These are phyloP conservation scores for Primulina eburnea DNA, from an alignment of 257 asterid species.

Conservation along the genomic window DNA sequence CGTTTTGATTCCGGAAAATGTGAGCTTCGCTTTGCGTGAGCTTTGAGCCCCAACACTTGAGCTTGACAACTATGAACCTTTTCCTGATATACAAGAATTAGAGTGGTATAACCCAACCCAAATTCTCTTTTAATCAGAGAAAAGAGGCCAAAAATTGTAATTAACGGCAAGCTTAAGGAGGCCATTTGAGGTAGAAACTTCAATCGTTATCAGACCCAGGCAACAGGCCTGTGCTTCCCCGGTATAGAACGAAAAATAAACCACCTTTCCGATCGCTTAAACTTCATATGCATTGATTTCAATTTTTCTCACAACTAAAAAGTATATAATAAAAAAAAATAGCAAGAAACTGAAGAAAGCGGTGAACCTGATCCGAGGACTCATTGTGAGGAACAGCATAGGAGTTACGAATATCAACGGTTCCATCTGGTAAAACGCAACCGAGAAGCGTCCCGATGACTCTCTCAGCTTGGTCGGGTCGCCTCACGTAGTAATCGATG, in stretches of 20 bases:
- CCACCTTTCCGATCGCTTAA: background rate
- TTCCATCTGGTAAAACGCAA: slow-evolving; percentile 83
- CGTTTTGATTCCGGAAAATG: too few species aligned
- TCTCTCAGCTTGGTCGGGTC: slow-evolving; percentile 93
- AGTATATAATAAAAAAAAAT: background rate
- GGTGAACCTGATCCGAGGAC: slow-evolving; percentile 77
- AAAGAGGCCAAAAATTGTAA: too few species aligned
- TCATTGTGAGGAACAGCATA: slow-evolving; percentile 94
- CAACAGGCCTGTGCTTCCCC: too few species aligned
- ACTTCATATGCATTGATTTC: background rate
- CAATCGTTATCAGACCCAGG: too few species aligned
- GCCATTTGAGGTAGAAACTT: too few species aligned
- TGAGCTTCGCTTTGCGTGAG: too few species aligned
- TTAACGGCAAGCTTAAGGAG: too few species aligned
- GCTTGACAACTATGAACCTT: too few species aligned
- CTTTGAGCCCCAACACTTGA: too few species aligned
- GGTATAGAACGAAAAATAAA: background rate
- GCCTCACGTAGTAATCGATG: slow-evolving; percentile 77
- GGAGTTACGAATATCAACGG: slow-evolving; percentile 79
- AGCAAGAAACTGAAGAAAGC: background rate
- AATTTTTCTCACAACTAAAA: background rate
- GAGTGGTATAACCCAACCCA: background rate
- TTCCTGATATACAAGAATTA: too few species aligned
- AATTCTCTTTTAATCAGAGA: background rate
- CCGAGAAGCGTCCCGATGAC: slow-evolving; percentile 95